Evolutionary conservation across 768 basidiomycete genomes (phyloP).

Genomic region (Cystofilobasidium macerans): DNA sequence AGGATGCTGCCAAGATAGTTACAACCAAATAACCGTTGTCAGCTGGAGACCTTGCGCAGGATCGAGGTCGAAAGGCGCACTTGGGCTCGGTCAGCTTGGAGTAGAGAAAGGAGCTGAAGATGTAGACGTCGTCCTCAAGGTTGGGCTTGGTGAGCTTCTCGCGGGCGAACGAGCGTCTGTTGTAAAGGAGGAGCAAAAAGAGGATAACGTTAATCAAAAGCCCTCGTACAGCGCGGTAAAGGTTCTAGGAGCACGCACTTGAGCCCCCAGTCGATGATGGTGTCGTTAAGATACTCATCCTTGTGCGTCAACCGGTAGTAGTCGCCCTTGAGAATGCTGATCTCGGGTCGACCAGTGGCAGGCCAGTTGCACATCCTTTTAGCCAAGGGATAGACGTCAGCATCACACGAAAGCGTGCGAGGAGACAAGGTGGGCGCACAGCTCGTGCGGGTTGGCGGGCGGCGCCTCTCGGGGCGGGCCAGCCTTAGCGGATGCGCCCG

Average conservation of each 20-base stretch:
- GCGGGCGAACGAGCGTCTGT: conserved; percentile 6
- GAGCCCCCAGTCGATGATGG: conserved; percentile 86
- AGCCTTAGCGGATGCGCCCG: neutral
- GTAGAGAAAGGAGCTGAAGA: conserved; percentile 98
- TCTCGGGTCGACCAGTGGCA: conserved; percentile 30
- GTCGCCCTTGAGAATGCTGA: conserved; percentile 74
- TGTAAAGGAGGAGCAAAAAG: neutral
- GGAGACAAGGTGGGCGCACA: neutral
- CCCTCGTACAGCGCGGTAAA: conserved; percentile 22
- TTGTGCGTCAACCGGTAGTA: conserved; percentile 58
- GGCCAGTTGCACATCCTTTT: conserved; percentile 28
- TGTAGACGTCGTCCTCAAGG: conserved; percentile 62
- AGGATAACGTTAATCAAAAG: neutral
- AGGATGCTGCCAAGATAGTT: neutral
- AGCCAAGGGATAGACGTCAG: neutral
- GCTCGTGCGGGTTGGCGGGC: neutral
- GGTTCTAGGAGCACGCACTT: conserved; percentile 49
- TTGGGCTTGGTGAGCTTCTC: conserved; percentile 42
- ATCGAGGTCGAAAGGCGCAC: neutral
- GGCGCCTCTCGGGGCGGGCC: neutral
- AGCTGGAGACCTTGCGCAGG: neutral
- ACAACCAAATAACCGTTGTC: too few species aligned
- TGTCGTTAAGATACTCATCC: conserved; percentile 82
- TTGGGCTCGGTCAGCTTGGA: conserved; percentile 68
- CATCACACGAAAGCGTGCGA: neutral